Conservation (phyloP, 2,329 filamentous ascomycete genomes). For the Colletotrichum lindemuthianum region DNA sequence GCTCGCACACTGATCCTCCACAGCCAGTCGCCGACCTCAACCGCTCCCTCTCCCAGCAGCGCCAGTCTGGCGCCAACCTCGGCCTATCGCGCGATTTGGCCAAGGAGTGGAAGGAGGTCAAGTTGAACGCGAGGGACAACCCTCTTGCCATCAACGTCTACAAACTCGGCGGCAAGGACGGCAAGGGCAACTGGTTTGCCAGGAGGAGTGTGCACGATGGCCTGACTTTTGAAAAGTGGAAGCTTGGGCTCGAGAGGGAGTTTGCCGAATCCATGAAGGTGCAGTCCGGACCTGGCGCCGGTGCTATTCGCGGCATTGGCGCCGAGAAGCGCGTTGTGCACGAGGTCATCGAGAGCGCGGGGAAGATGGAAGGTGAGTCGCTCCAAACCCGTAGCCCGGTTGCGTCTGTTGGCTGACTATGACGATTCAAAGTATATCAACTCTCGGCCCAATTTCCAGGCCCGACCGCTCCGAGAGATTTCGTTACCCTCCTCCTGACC, state of each 20-base stretch:
- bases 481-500: constrained; percentile 81
- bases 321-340: constrained; percentile 80
- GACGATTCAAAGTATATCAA: constrained; percentile 73
- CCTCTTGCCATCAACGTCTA: constrained; percentile 81
- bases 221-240: constrained; percentile 81
- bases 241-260: constrained; percentile 78
- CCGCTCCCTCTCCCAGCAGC: constrained; percentile 52
- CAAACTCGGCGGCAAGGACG: constrained; percentile 82
- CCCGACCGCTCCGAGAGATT: constrained; percentile 88
- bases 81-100: constrained; percentile 66
- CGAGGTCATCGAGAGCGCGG: constrained; percentile 64
- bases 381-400: not conserved
- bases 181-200: constrained; percentile 90
- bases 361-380: constrained; percentile 68
- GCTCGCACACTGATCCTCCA: constrained; percentile 67
- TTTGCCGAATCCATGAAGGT: constrained; percentile 81
- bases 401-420: constrained; percentile 30
- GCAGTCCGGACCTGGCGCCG: constrained; percentile 74
- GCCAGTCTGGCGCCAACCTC: constrained; percentile 57
- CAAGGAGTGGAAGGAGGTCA: constrained; percentile 89
- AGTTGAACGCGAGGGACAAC: constrained; percentile 76
- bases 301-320: constrained; percentile 85
- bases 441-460: constrained; percentile 91
- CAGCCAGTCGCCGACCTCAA: constrained; percentile 61
- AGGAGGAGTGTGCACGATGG: constrained; percentile 84